phyloP scores from a whole-genome alignment of 2,329 filamentous ascomycete genomes.

The Cladobotryum mycophilum region DNA sequence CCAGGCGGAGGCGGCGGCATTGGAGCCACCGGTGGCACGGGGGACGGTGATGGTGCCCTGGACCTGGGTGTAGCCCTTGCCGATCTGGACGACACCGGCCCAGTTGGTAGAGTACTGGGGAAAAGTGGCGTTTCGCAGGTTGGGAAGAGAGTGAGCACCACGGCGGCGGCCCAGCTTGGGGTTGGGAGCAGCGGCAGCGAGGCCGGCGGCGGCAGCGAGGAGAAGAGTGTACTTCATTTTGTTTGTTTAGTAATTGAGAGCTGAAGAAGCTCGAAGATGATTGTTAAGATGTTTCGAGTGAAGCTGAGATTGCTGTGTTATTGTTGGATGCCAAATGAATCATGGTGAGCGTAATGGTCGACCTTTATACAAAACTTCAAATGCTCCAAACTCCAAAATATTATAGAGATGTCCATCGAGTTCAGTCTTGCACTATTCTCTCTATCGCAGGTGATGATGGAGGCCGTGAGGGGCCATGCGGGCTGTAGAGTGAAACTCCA shows the following conservation, averaged over 20 bases:
- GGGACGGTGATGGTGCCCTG: slow-evolving; percentile 25
- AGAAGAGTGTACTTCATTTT: slow-evolving; percentile 15
- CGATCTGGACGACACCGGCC: slow-evolving; percentile 24
- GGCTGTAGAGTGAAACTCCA: no score
- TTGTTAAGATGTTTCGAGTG: background rate
- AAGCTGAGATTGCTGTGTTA: background rate
- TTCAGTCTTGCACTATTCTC: background rate
- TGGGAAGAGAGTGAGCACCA: slow-evolving; percentile 13
- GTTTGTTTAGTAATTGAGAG: background rate
- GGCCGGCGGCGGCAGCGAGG: slow-evolving; percentile 13
- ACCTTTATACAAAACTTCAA: background rate
- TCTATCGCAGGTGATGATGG: background rate
- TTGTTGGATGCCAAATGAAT: background rate
- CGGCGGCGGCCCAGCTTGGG: slow-evolving; percentile 4
- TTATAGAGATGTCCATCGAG: background rate
- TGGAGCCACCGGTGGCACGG: slow-evolving; percentile 14
- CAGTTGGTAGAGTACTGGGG: slow-evolving; percentile 23
- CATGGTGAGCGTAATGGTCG: background rate
- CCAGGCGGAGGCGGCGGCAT: slow-evolving; percentile 30
- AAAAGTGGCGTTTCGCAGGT: slow-evolving; percentile 12
- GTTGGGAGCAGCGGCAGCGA: slow-evolving; percentile 11
- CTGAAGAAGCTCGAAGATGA: background rate
- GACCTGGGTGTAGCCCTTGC: slow-evolving; percentile 21
- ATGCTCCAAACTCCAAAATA: background rate
- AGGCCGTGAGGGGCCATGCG: background rate